Percentiles rank a stretch among this genome's conserved stretches.
phyloP scores from a whole-genome alignment of 768 basidiomycete species.

The Lentinula lateritia region DNA sequence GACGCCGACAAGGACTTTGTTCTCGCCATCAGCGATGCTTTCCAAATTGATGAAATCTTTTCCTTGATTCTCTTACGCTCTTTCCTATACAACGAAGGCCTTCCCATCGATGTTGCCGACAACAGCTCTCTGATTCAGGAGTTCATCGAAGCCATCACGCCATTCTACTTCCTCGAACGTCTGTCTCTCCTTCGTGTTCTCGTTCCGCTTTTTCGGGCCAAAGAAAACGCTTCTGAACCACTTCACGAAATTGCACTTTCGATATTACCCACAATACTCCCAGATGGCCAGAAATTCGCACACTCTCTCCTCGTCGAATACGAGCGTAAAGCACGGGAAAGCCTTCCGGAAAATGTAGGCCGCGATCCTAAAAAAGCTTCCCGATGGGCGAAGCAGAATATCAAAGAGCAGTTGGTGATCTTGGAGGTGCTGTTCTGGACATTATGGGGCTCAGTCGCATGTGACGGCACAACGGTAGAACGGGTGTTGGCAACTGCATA shows the following conservation, averaged over 20 bases:
- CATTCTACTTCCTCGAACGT: conserved; percentile 80
- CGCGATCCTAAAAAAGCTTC: conserved; percentile 54
- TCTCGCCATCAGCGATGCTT: conserved; percentile 63
- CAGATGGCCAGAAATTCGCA: conserved; percentile 61
- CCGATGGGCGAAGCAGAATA: conserved; percentile 70
- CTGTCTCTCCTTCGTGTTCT: conserved; percentile 65
- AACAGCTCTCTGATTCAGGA: conserved; percentile 43
- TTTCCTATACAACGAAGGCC: conserved; percentile 73
- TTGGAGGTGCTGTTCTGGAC: conserved; percentile 88
- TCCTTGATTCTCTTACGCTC: conserved; percentile 70
- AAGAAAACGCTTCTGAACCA: conserved; percentile 50
- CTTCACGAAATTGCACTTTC: conserved; percentile 49
- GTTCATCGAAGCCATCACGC: conserved; percentile 65
- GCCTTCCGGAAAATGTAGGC: conserved; percentile 38
- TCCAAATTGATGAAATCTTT: conserved; percentile 78
- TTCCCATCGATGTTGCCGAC: conserved; percentile 44
- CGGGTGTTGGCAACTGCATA: conserved; percentile 63
- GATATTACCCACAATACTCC: conserved; percentile 54
- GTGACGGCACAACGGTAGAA: conserved; percentile 58
- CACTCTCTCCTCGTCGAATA: conserved; percentile 58
- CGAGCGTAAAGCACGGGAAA: conserved; percentile 42
- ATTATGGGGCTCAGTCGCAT: conserved; percentile 72
- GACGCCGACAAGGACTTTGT: conserved; percentile 67
- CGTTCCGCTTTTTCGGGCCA: conserved; percentile 70
- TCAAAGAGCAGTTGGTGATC: conserved; percentile 72